Evolutionary conservation across 352 stramenopile genomes (phyloP).

Genomic region (Globisporangium lucens): DNA sequence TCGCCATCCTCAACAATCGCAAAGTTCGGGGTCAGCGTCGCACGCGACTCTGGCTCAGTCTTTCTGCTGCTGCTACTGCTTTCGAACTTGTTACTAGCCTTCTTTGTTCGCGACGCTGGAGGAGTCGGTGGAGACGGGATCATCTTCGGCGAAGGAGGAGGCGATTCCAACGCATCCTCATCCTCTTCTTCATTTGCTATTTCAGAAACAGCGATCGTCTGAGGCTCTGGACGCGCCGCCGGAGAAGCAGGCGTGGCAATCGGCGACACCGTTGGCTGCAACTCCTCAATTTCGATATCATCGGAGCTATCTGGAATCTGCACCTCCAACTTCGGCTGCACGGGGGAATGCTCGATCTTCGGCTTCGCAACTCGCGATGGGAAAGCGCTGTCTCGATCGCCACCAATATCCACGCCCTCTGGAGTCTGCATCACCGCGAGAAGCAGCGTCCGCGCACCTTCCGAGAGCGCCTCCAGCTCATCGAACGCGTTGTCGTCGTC

Average conservation of each 20-base stretch:
- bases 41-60: slow-evolving; percentile 1
- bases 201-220: slow-evolving; percentile 8
- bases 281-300: slow-evolving; percentile 15
- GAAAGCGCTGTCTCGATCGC: slow-evolving; percentile 51
- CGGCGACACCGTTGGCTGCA: slow-evolving; percentile 12
- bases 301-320: slow-evolving; percentile 15
- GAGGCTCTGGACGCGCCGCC: background rate
- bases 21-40: slow-evolving; percentile 61
- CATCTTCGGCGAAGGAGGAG: slow-evolving; percentile 19
- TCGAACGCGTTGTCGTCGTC: slow-evolving; percentile 86
- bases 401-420: slow-evolving; percentile 71
- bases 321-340: slow-evolving; percentile 9
- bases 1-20: slow-evolving; percentile 54
- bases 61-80: background rate
- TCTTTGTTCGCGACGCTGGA: slow-evolving; percentile 14
- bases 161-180: slow-evolving; percentile 13
- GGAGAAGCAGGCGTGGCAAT: slow-evolving; percentile 18
- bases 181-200: slow-evolving; percentile 8
- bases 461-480: slow-evolving; percentile 83
- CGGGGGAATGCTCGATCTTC: slow-evolving; percentile 4
- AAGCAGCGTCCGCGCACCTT: slow-evolving; percentile 78
- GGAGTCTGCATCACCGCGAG: slow-evolving; percentile 88
- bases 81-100: slow-evolving; percentile 6
- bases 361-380: slow-evolving; percentile 22
- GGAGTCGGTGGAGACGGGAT: slow-evolving; percentile 25